Conservation (phyloP, 176 grass and related monocot species). For the Phyllostachys edulis region DNA sequence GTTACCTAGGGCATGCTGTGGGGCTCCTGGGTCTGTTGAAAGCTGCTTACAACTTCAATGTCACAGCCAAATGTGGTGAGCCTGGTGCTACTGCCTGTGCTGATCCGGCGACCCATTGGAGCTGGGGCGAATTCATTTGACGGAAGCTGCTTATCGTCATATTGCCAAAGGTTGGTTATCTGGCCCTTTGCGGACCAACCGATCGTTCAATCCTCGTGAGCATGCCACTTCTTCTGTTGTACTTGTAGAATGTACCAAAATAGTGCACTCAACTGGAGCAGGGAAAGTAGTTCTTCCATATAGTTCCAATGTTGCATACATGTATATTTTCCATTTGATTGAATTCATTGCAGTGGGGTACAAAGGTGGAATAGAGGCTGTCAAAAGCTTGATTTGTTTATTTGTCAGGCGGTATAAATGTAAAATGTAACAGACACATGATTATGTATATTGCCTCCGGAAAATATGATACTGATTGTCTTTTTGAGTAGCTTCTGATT, state of each 20-base stretch:
- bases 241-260: constrained; percentile 46
- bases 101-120: constrained; percentile 55
- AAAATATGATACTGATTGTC: constrained; percentile 40
- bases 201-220: constrained; percentile 48
- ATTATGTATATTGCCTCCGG: constrained; percentile 36
- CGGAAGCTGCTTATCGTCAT: constrained; percentile 55
- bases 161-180: constrained; percentile 64
- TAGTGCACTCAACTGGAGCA: constrained; percentile 38
- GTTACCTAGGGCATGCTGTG: constrained; percentile 53
- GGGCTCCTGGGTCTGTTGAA: constrained; percentile 41
- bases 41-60: constrained; percentile 64
- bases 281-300: constrained; percentile 50
- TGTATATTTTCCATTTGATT: constrained; percentile 54
- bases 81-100: constrained; percentile 47
- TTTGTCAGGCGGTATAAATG: constrained; percentile 42
- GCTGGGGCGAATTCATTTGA: constrained; percentile 72
- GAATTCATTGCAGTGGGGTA: constrained; percentile 47
- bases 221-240: not conserved
- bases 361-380: constrained; percentile 45
- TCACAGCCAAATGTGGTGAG: constrained; percentile 47
- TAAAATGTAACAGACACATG: constrained; percentile 42
- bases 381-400: constrained; percentile 44
- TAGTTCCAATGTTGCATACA: constrained; percentile 46
- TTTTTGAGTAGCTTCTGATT: constrained; percentile 40
- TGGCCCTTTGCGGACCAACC: constrained; percentile 53